These are phyloP conservation scores for Sherardia arvensis DNA, from an alignment of 257 asterid species.

Conservation along the genomic window DNA sequence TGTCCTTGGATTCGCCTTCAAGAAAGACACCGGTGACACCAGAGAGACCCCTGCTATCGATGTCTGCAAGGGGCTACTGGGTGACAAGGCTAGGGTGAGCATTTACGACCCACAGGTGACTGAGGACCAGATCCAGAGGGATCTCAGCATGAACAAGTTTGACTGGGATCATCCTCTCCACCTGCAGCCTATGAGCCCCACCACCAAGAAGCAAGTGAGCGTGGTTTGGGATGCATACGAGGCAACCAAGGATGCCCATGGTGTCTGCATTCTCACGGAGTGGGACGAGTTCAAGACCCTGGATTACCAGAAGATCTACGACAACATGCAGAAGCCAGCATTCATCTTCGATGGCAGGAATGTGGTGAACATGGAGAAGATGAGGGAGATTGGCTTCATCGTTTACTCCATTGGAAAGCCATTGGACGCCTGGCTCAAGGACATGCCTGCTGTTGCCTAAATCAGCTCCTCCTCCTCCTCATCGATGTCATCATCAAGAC, in stretches of 20 bases:
- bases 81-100: conserved; percentile 72
- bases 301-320: conserved; percentile 65
- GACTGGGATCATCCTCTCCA: conserved; percentile 94
- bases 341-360: conserved; percentile 78
- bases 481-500: conserved; percentile 9
- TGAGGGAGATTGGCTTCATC: conserved; percentile 77
- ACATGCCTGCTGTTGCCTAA: conserved; percentile 80
- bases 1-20: conserved; percentile 70
- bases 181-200: conserved; percentile 85
- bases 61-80: conserved; percentile 77
- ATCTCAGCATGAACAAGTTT: conserved; percentile 70
- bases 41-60: conserved; percentile 85
- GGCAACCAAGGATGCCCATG: conserved; percentile 76
- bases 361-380: conserved; percentile 44
- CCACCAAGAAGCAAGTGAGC: conserved; percentile 58
- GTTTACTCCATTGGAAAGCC: conserved; percentile 89
- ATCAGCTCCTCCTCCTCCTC: conserved; percentile 3
- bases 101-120: conserved; percentile 81
- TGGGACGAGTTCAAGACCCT: conserved; percentile 88
- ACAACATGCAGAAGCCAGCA: conserved; percentile 89
- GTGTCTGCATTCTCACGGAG: conserved; percentile 73
- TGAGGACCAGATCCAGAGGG: conserved; percentile 81
- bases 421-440: conserved; percentile 84
- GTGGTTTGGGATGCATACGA: conserved; percentile 65
- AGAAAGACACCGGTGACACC: conserved; percentile 82